Base-by-base conservation (phyloP, 306 rosid genomes). In the Quercus berberidifolia region DNA sequence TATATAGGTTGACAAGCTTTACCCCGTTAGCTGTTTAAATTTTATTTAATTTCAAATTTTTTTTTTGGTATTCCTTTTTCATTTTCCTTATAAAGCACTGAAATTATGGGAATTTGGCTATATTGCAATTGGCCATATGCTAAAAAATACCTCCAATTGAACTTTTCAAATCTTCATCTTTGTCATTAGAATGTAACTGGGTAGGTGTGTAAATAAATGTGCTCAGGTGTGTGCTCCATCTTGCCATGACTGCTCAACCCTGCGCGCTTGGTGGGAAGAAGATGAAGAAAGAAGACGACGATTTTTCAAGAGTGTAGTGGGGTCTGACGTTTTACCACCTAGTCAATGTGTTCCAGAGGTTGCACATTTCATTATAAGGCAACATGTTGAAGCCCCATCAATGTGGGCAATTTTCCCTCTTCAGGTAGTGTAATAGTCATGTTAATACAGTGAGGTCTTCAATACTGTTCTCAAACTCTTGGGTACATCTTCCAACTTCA, bases 181-280 rank as follows among this genome's bases (percentile, higher is more conserved):
- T 81, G 41, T 73, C 60, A 18, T 13, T 76, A 67, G 19, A 68
- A 52, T 70, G 76, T 74, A 46, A 76, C 83, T 76, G 57, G 77
- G 80, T 58, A 35, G 51, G 41, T 15, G 58, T 67, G 58, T 60
- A 73, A 54, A 18, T 56, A 67, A 73, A 25, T 43, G 70, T 75
- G 69, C 46, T 71, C 90, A 95, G 99, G 98, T 95, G 64, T 95
- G 99, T 74, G 94, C 99, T 77, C 96, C 99, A 13, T 95, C 99
- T 23, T 95, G 99, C 88, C 97, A 95, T 79, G 99, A 95, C 86
- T 89, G 95, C 83, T 91, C 98, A 67, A 90, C 99, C 72, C 57
- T 95, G 87, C 97, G 99, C 73, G 98, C 98, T 75, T 95, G 99
- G 99, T 95, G 99, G 99, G 99, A 95, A 83, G 98, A 95, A 88